Base-by-base conservation (phyloP, 2,329 filamentous ascomycete genomes). In the Ophiobolus disseminans region DNA sequence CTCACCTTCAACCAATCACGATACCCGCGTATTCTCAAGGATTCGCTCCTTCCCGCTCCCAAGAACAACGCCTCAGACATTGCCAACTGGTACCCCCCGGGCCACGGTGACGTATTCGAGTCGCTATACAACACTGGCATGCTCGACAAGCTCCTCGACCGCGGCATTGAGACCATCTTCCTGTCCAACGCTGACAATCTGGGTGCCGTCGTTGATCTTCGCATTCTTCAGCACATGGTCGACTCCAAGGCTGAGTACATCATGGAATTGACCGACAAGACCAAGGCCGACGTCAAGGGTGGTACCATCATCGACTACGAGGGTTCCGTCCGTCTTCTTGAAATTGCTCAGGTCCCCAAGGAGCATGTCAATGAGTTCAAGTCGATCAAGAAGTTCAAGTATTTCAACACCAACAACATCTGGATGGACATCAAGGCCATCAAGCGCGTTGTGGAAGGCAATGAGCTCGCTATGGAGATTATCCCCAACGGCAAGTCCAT, bases 331-430 rank as follows among this genome's bases (percentile, higher is more conserved):
- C 92, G 94, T 73, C 88, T 99, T 62, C 89, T 99, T 43, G 94
- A 99, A 82, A 97, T 99, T 69, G 94, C 94, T 11, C 94, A 99
- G 83, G 94, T 99, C 26, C 94, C 94, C 78, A 99, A 97, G 86
- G 91, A 99, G 83, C 94, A 99, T 80, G 90, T 94, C 76, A 97
- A 99, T 80, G 94, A 99, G 82, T 99, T 99, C 90, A 99, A 99
- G 87, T 97, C 92, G 39, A 99, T 99, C 84, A 99, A 99, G 88
- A 99, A 99, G 85, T 99, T 99, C 89, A 97, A 96, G 85, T 99
- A 99, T 87, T 99, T 99, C 88, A 99, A 99, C 86, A 99, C 94
- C 78, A 99, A 99, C 89, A 99, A 99, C 86, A 97, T 99, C 80
- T 99, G 94, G 94, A 89, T 99, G 84, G 96, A 96, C 81, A 84